phyloP scores from a whole-genome alignment of 2,329 filamentous ascomycete species.

The Aspergillus awamori region DNA sequence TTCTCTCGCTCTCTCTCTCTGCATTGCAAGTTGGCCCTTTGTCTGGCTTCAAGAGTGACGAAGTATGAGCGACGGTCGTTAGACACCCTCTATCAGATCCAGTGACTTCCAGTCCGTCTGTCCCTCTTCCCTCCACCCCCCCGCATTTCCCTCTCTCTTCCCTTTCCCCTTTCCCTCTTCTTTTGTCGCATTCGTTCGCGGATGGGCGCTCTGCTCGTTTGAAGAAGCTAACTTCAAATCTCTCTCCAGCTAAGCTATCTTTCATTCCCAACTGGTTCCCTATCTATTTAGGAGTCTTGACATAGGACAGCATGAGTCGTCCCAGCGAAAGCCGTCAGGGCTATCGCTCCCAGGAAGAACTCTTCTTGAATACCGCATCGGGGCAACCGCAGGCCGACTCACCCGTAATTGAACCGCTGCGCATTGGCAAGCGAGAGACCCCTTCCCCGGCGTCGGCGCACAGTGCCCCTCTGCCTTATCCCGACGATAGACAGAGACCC shows the following conservation, averaged over 20 bases:
- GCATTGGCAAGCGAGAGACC: slow-evolving; percentile 79
- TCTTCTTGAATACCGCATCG: slow-evolving; percentile 59
- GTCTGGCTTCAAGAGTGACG: not conserved
- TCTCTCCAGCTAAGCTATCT: not conserved
- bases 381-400: slow-evolving; percentile 57
- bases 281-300: not conserved
- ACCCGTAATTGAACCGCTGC: slow-evolving; percentile 78
- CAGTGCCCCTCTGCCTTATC: slow-evolving; percentile 68
- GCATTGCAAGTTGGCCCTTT: not conserved
- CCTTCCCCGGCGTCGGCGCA: slow-evolving; percentile 56
- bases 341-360: slow-evolving; percentile 79
- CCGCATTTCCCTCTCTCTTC: slow-evolving; percentile 8
- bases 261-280: not conserved
- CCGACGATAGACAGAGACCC: slow-evolving; percentile 61
- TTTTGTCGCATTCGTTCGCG: not conserved
- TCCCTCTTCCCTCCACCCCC: not conserved
- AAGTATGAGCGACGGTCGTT: not conserved
- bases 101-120: slow-evolving; percentile 4
- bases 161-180: not conserved
- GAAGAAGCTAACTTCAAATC: not conserved
- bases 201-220: not conserved
- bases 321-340: slow-evolving; percentile 57
- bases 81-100: not conserved
- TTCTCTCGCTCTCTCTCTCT: slow-evolving; percentile 3
- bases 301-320: slow-evolving; percentile 47